Percentiles rank a stretch among this genome's conserved stretches.
phyloP scores from a whole-genome alignment of 2,329 filamentous ascomycete species.

The Mycogone perniciosa region DNA sequence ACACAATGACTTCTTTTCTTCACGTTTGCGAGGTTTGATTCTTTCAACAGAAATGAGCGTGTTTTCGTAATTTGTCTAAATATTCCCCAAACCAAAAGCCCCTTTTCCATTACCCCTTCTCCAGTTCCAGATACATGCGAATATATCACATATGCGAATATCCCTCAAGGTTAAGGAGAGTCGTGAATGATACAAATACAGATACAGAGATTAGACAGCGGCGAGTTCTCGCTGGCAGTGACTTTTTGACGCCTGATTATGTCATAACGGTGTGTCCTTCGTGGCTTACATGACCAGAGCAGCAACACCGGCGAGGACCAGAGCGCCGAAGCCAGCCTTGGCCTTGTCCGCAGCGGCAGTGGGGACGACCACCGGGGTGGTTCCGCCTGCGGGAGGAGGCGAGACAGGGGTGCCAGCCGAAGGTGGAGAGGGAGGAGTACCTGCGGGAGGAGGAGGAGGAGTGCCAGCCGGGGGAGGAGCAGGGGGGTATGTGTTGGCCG shows the following conservation, averaged over 20 bases:
- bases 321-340: slow-evolving; percentile 29
- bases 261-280: neutral
- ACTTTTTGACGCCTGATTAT: neutral
- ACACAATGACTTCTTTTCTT: too few species aligned
- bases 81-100: neutral
- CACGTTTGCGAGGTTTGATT: neutral
- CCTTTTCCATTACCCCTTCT: neutral
- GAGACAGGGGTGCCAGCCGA: slow-evolving; percentile 12
- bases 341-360: slow-evolving; percentile 33
- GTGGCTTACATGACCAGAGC: slow-evolving; percentile 30
- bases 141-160: neutral
- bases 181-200: slow-evolving; percentile 4
- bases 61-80: slow-evolving; percentile 5
- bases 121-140: slow-evolving; percentile 1
- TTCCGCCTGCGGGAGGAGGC: slow-evolving; percentile 5
- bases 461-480: slow-evolving; percentile 6
- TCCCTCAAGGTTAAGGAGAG: slow-evolving; percentile 2
- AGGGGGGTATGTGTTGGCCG: too few species aligned
- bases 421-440: slow-evolving; percentile 7
- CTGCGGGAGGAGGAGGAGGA: slow-evolving; percentile 5
- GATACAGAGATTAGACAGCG: slow-evolving; percentile 4
- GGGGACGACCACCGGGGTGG: slow-evolving; percentile 22
- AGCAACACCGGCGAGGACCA: slow-evolving; percentile 33
- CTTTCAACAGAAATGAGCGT: slow-evolving; percentile 7
- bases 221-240: neutral